These are phyloP conservation scores for Corinectria fuckeliana DNA, from an alignment of 2,329 filamentous ascomycete genomes.

Conservation along the genomic window DNA sequence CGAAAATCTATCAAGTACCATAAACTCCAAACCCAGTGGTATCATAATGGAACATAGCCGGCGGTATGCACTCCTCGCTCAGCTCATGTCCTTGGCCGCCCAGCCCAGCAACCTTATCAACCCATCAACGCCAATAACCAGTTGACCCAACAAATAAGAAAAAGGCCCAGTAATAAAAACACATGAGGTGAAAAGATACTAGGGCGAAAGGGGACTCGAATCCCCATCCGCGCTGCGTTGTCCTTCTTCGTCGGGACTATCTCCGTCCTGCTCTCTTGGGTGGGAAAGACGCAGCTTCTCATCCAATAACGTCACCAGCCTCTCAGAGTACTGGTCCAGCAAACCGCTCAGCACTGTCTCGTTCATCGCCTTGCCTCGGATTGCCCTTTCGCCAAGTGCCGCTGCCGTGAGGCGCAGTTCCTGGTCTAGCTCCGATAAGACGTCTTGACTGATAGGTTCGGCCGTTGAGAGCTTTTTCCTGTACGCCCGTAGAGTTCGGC, in stretches of 20 bases:
- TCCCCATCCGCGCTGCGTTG: constrained; percentile 45
- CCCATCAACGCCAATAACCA: constrained; percentile 30
- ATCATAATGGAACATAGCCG: constrained; percentile 43
- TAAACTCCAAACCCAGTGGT: constrained; percentile 45
- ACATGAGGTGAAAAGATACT: constrained; percentile 29
- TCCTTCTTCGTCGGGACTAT: constrained; percentile 39
- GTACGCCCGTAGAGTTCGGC: constrained; percentile 66
- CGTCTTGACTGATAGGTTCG: constrained; percentile 62
- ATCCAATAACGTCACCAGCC: constrained; percentile 73
- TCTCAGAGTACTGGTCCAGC: constrained; percentile 77
- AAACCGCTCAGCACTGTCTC: constrained; percentile 68
- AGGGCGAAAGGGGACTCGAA: constrained; percentile 45
- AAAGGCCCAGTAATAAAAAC: constrained; percentile 21
- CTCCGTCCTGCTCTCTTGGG: constrained; percentile 41
- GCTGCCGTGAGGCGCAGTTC: constrained; percentile 69
- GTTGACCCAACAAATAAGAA: constrained; percentile 18
- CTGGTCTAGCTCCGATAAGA: constrained; percentile 67
- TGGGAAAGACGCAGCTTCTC: constrained; percentile 67
- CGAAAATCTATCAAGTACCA: constrained; percentile 19
- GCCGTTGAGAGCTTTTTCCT: constrained; percentile 67
- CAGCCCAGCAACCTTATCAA: constrained; percentile 22
- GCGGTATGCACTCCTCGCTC: constrained; percentile 27
- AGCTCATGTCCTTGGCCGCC: constrained; percentile 22
- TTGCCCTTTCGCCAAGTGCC: constrained; percentile 64
- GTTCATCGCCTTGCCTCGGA: constrained; percentile 60